Conservation (phyloP, 2,329 filamentous ascomycete genomes). For the Xylaria arbuscula region DNA sequence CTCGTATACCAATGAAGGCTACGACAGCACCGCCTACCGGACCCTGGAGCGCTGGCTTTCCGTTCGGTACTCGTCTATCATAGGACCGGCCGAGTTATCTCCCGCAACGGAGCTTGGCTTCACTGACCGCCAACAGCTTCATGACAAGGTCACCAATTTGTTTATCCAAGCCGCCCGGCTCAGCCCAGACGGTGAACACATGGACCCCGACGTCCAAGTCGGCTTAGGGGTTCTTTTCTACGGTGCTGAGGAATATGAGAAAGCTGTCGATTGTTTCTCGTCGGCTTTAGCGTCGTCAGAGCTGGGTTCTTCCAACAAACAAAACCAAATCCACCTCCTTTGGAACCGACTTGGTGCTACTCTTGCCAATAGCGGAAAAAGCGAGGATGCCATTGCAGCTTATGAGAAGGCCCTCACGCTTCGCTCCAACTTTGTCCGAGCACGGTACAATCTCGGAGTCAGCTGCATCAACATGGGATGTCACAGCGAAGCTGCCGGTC, state of each 20-base stretch:
- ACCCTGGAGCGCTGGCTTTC: constrained; percentile 97
- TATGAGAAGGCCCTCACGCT: constrained; percentile 93
- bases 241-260: constrained; percentile 96
- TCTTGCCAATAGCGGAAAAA: constrained; percentile 91
- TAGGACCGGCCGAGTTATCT: constrained; percentile 77
- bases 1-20: constrained; percentile 98
- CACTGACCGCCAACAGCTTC: constrained; percentile 88
- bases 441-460: constrained; percentile 95
- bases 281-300: constrained; percentile 89
- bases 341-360: constrained; percentile 98
- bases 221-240: constrained; percentile 97
- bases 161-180: constrained; percentile 95
- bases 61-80: constrained; percentile 89
- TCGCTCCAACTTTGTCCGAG: constrained; percentile 95
- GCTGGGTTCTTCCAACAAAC: constrained; percentile 83
- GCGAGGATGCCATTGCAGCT: constrained; percentile 94
- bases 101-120: constrained; percentile 88
- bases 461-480: constrained; percentile 98
- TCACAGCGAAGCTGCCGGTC: constrained; percentile 90
- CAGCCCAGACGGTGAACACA: constrained; percentile 89
- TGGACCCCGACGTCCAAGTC: constrained; percentile 98
- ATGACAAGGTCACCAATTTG: constrained; percentile 87
- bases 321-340: constrained; percentile 88
- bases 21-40: constrained; percentile 95
- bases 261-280: constrained; percentile 98